Conservation (phyloP, 1,139 yeast genomes). For the Kodamaea derodonti region DNA sequence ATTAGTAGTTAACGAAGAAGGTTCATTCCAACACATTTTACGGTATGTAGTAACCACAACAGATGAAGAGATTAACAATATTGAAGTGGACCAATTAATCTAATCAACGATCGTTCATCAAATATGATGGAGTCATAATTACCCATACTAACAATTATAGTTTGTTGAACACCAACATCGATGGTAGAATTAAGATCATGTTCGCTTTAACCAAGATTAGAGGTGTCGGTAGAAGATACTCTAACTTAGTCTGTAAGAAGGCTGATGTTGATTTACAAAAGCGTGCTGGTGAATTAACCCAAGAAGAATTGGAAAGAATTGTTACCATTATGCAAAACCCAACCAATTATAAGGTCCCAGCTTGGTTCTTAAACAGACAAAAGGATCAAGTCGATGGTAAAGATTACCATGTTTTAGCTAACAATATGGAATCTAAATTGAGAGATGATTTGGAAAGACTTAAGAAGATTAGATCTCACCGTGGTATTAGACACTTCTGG, state of each 20-base stretch:
- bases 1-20: constrained; percentile 98
- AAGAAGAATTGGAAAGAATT: constrained; percentile 99
- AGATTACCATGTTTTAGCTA: constrained; percentile 98
- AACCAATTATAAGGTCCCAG: constrained; percentile 97
- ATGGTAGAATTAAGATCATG: constrained; percentile 99
- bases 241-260: constrained; percentile 99
- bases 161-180: constrained; percentile 99
- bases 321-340: constrained; percentile 99
- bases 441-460: constrained; percentile 99
- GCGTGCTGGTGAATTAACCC: constrained; percentile 99
- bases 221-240: constrained; percentile 99
- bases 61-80: neutral
- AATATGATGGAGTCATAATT: no score
- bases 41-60: constrained; percentile 66
- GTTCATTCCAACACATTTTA: constrained; percentile 99
- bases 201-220: constrained; percentile 99
- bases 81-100: no score
- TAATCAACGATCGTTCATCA: no score
- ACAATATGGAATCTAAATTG: constrained; percentile 98
- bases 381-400: constrained; percentile 98
- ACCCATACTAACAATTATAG: constrained; percentile 41
- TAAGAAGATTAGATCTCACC: constrained; percentile 99
- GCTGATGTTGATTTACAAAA: constrained; percentile 98
- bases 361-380: constrained; percentile 99
- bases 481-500: constrained; percentile 99